Evolutionary conservation across 148 eudicot genomes (phyloP).

Genomic region (Rhododendron griersonianum): DNA sequence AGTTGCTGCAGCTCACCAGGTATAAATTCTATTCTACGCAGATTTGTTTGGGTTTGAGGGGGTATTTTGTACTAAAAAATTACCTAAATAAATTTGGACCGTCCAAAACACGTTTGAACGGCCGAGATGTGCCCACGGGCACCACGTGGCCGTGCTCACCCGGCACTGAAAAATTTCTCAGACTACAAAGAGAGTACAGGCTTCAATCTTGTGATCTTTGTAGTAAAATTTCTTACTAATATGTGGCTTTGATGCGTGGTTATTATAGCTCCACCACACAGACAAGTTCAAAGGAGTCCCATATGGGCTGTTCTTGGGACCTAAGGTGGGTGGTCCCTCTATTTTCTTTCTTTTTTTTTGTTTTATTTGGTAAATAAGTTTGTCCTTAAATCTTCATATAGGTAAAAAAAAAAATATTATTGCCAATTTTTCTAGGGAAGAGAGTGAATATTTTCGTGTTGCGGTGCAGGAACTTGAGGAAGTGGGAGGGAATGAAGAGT

Average conservation of each 20-base stretch:
- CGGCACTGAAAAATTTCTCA: too few species aligned
- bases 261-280: constrained; percentile 75
- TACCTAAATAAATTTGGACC: too few species aligned
- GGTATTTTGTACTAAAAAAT: too few species aligned
- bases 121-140: too few species aligned
- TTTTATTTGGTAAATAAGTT: background rate
- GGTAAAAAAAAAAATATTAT: too few species aligned
- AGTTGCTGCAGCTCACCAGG: constrained; percentile 98
- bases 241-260: constrained; percentile 14
- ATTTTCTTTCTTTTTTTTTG: background rate
- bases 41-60: too few species aligned
- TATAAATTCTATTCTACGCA: background rate
- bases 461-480: constrained; percentile 85
- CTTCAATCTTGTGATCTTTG: background rate
- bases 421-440: background rate
- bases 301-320: constrained; percentile 93
- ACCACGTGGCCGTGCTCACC: too few species aligned
- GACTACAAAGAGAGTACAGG: background rate
- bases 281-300: constrained; percentile 96
- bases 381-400: background rate
- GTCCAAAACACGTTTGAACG: too few species aligned
- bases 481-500: constrained; percentile 78
- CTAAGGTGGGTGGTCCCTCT: constrained; percentile 45
- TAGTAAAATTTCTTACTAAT: background rate
- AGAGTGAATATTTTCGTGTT: background rate